Base-by-base conservation (phyloP, 2,329 filamentous ascomycete genomes). In the Xylaria sp. region DNA sequence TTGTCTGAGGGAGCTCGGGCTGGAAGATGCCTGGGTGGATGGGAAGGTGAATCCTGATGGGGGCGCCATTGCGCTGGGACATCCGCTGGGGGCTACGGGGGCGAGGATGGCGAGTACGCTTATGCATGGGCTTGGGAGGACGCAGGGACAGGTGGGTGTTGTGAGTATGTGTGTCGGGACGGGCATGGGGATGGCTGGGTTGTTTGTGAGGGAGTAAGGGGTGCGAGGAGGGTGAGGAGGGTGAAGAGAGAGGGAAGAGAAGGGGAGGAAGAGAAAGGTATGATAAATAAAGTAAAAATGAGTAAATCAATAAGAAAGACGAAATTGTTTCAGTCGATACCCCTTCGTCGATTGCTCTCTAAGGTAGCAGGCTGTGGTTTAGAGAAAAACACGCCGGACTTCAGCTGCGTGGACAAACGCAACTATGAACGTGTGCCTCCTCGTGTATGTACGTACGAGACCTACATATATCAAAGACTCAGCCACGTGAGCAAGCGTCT, bases 11-110 rank as follows among this genome's bases (percentile, higher is more conserved):
- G 87, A 89, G 76, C 78, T 96, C 12, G 91, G 90, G 0, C 82
- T 95, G 23, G 90, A 90, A 79, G 79, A 82, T 76, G 88, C 77
- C 73, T 89, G 85, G 82, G 86, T 90, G 74, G 82, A 88, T 65
- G 88, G 88, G 8, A 91, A 88, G 81, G 92, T 98, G 20, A 98
- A 98, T 82, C 94, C 94, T 0, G 94, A 97, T 76, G 95, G 95
- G 70, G 94, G 95, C 39, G 95, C 94, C 2, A 97, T 98, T 80
- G 94, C 95, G n/a, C 83, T 98, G 28, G 95, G 95, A 1, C 95
- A 98, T 80, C 94, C 94, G 6, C 86, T 98, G 0, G 94, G 95
- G 56, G 94, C 94, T 39, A 98, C 94, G 5, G 94, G 93, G 41
- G 93, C 92, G 37, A 86, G 94, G 74, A 91, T 97, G 87, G 82